These are phyloP conservation scores for Pseudoneurospora amorphoporcata DNA, from an alignment of 495 filamentous ascomycete species.

Conservation along the genomic window DNA sequence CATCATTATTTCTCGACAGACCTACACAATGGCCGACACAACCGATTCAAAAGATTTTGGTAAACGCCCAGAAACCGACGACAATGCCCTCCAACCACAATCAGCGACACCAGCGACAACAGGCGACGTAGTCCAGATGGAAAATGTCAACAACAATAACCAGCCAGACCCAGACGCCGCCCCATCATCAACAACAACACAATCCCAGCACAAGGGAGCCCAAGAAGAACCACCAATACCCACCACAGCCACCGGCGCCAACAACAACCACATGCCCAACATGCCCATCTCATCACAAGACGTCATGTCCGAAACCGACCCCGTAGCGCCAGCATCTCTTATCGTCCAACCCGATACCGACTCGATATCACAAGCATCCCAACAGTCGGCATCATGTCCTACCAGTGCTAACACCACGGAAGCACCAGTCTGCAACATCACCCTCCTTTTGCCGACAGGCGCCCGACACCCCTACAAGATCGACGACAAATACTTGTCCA, in stretches of 20 bases:
- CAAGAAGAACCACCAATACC: not conserved
- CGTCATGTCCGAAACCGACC: not conserved
- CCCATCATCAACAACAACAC: not conserved
- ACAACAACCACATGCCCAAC: too few species aligned
- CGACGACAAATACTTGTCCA: slow-evolving; percentile 73
- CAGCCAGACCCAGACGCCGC: not conserved
- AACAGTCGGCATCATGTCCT: not conserved
- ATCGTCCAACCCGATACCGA: not conserved
- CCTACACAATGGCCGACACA: not conserved
- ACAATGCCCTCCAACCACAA: not conserved
- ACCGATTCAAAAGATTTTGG: not conserved
- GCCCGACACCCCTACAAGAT: slow-evolving; percentile 80
- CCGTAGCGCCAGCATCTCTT: not conserved
- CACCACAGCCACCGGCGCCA: not conserved
- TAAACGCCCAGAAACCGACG: not conserved
- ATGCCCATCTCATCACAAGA: not conserved
- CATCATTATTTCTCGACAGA: not conserved
- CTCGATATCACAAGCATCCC: not conserved
- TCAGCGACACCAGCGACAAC: not conserved
- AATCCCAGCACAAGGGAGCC: not conserved
- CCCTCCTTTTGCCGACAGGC: slow-evolving; percentile 68
- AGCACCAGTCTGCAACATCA: slow-evolving; percentile 42
- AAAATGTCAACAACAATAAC: not conserved
- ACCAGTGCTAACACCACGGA: not conserved
- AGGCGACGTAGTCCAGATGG: not conserved